Conservation (phyloP, 2,329 filamentous ascomycete genomes). For the Aureobasidium sp. region DNA sequence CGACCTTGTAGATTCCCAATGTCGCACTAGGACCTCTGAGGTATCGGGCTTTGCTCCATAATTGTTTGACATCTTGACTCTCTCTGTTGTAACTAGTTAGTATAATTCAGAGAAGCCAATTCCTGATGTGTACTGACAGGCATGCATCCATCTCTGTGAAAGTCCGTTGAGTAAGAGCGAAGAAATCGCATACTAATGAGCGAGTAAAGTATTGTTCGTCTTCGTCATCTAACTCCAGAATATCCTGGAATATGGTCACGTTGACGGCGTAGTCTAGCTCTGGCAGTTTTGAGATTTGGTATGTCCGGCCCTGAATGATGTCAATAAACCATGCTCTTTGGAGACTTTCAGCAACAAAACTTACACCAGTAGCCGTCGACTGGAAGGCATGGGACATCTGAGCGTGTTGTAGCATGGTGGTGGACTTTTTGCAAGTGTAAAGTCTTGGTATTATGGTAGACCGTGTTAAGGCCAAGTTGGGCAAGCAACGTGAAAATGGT, state of each 20-base stretch:
- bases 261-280: constrained; percentile 6
- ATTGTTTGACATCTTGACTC: neutral
- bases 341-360: neutral
- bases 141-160: constrained; percentile 5
- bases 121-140: neutral
- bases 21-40: constrained; percentile 5
- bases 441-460: neutral
- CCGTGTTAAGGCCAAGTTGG: neutral
- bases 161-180: neutral
- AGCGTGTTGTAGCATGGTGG: constrained; percentile 7
- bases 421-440: neutral
- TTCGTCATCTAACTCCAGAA: constrained; percentile 7
- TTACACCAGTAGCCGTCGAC: neutral
- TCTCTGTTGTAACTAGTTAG: neutral
- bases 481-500: neutral
- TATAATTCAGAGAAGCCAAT: too few species aligned
- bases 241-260: neutral
- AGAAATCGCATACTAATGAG: constrained; percentile 6
- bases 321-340: neutral
- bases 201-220: constrained; percentile 9
- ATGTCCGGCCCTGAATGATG: neutral
- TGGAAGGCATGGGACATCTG: constrained; percentile 3
- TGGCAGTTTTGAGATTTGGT: constrained; percentile 3
- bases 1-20: constrained; percentile 6
- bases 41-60: constrained; percentile 1